Conservation (phyloP, 805 yeast genomes). For the Kluyveromyces wickerhamii region DNA sequence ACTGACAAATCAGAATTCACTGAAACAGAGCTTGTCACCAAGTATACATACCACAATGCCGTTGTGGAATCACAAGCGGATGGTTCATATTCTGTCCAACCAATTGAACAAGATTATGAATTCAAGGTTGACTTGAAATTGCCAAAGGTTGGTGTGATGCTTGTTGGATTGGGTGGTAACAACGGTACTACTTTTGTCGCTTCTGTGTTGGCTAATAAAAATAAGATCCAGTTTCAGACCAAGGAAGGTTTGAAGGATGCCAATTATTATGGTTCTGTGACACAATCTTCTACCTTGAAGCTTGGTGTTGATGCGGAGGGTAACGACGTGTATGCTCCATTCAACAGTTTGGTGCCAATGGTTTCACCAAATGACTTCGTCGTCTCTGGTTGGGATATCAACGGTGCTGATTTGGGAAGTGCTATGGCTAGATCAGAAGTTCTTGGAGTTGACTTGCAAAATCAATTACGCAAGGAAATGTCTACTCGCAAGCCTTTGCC, state of each 20-base stretch:
- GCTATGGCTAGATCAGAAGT: slow-evolving; percentile 85
- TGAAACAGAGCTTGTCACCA: slow-evolving; percentile 44
- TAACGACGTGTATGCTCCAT: slow-evolving; percentile 85
- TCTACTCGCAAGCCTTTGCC: slow-evolving; percentile 60
- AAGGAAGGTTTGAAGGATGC: slow-evolving; percentile 71
- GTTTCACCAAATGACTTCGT: slow-evolving; percentile 85
- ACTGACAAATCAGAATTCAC: slow-evolving; percentile 45
- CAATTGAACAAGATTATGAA: slow-evolving; percentile 64
- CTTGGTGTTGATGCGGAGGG: slow-evolving; percentile 78
- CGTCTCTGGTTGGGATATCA: slow-evolving; percentile 94
- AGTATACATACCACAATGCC: slow-evolving; percentile 64
- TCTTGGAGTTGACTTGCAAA: slow-evolving; percentile 76
- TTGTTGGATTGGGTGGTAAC: slow-evolving; percentile 95
- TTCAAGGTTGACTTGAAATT: slow-evolving; percentile 76
- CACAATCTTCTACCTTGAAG: slow-evolving; percentile 85
- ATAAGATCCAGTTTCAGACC: slow-evolving; percentile 68
- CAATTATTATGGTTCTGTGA: slow-evolving; percentile 90
- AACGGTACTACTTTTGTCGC: slow-evolving; percentile 90
- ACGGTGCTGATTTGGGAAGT: slow-evolving; percentile 55
- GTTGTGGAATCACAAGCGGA: slow-evolving; percentile 42
- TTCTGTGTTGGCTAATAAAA: slow-evolving; percentile 77
- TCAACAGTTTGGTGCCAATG: slow-evolving; percentile 82
- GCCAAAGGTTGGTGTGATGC: slow-evolving; percentile 81
- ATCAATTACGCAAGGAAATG: slow-evolving; percentile 60
- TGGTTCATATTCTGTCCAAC: slow-evolving; percentile 58